Evolutionary conservation across 2,329 filamentous ascomycete species (phyloP).

Genomic region (Fonsecaea nubica): DNA sequence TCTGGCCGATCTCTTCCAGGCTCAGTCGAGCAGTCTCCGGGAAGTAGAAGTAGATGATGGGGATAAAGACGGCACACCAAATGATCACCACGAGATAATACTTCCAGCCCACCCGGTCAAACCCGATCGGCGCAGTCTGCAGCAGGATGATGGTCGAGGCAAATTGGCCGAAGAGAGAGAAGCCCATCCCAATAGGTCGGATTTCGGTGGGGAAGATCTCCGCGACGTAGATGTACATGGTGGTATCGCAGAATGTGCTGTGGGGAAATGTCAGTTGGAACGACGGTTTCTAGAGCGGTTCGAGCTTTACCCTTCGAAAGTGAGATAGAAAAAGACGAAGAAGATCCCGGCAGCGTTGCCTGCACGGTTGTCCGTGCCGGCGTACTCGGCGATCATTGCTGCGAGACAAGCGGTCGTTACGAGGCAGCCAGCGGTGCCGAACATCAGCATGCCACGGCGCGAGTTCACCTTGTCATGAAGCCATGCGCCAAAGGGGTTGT

Average conservation of each 20-base stretch:
- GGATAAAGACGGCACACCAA: conserved; percentile 47
- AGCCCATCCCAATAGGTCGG: conserved; percentile 59
- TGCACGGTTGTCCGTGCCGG: conserved; percentile 44
- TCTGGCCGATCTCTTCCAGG: conserved; percentile 55
- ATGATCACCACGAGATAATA: conserved; percentile 55
- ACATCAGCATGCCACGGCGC: conserved; percentile 53
- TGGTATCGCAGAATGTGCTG: conserved; percentile 54
- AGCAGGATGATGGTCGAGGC: conserved; percentile 57
- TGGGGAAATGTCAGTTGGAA: too few relatives aligned
- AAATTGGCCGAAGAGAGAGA: conserved; percentile 60
- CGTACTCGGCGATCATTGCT: conserved; percentile 46
- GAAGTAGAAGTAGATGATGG: conserved; percentile 48
- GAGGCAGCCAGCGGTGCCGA: conserved; percentile 49
- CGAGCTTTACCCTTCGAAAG: conserved; percentile 50
- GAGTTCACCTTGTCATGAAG: conserved; percentile 49
- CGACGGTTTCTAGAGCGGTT: too few relatives aligned
- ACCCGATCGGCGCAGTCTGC: conserved; percentile 53
- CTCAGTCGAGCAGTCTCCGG: conserved; percentile 50
- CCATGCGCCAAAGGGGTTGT: conserved; percentile 51
- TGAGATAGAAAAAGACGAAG: conserved; percentile 54
- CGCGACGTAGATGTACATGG: conserved; percentile 56
- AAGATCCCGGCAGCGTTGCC: conserved; percentile 49
- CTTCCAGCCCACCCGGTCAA: conserved; percentile 55
- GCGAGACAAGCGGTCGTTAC: conserved; percentile 49
- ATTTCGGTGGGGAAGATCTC: conserved; percentile 59